phyloP scores from a whole-genome alignment of 2,329 filamentous ascomycete genomes.

The Atkinsonella texensis region DNA sequence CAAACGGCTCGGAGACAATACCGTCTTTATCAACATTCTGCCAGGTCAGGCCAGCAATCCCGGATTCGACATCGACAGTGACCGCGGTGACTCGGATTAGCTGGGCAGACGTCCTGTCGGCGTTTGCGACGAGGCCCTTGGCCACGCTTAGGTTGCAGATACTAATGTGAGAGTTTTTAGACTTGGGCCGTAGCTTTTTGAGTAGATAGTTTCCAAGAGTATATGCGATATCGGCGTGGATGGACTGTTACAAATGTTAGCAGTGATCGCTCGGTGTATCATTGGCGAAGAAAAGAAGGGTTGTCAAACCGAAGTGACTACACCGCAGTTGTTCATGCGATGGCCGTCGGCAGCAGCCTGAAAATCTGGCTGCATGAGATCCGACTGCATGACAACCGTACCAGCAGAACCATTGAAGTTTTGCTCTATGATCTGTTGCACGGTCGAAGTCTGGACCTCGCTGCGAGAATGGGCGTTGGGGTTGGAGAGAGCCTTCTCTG shows the following conservation, averaged over 20 bases:
- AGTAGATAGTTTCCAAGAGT: slow-evolving; percentile 52
- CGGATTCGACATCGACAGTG: slow-evolving; percentile 31
- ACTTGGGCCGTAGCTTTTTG: slow-evolving; percentile 46
- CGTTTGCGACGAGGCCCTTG: slow-evolving; percentile 49
- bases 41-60: slow-evolving; percentile 28
- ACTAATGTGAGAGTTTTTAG: slow-evolving; percentile 46
- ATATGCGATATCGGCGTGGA: slow-evolving; percentile 49
- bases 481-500: background rate
- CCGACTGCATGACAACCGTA: slow-evolving; percentile 23
- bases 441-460: slow-evolving; percentile 16
- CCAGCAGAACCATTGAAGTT: slow-evolving; percentile 13
- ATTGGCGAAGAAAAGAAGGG: background rate
- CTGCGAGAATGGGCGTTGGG: background rate
- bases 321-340: slow-evolving; percentile 27
- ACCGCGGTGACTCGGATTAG: slow-evolving; percentile 18
- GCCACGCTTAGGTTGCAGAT: slow-evolving; percentile 22
- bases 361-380: slow-evolving; percentile 27
- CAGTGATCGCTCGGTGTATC: background rate
- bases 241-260: slow-evolving; percentile 5
- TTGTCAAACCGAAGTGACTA: slow-evolving; percentile 31
- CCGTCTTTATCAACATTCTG: slow-evolving; percentile 8
- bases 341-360: slow-evolving; percentile 28
- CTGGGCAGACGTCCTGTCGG: slow-evolving; percentile 17
- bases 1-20: slow-evolving; percentile 7
- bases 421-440: slow-evolving; percentile 27